Evolutionary conservation across 1,284 basidiomycete genomes (phyloP).

Genomic region (Vanrija humicola): DNA sequence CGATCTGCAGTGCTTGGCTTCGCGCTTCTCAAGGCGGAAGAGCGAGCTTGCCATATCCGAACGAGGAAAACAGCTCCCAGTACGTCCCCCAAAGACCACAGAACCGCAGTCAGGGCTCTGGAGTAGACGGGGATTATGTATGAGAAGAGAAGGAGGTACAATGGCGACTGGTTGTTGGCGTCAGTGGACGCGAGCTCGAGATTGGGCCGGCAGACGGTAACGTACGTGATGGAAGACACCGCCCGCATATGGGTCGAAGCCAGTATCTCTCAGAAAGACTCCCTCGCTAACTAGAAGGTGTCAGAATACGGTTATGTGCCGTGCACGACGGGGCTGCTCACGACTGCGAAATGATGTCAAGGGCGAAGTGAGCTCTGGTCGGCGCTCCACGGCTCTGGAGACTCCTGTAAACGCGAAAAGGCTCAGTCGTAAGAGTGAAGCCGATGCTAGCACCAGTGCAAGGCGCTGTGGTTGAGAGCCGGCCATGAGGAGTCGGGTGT

Average conservation of each 20-base stretch:
- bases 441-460: too few relatives aligned
- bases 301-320: not conserved
- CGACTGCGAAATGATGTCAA: slow-evolving; percentile 62
- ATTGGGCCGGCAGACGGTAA: slow-evolving; percentile 7
- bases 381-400: slow-evolving; percentile 39
- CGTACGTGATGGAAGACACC: slow-evolving; percentile 78
- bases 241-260: slow-evolving; percentile 77
- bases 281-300: slow-evolving; percentile 71
- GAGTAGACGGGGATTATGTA: slow-evolving; percentile 57
- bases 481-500: too few relatives aligned
- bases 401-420: slow-evolving; percentile 21
- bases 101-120: slow-evolving; percentile 52
- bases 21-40: too few relatives aligned
- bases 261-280: slow-evolving; percentile 67
- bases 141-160: slow-evolving; percentile 72
- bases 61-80: slow-evolving; percentile 61
- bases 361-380: slow-evolving; percentile 74
- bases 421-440: slow-evolving; percentile 28
- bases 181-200: not conserved
- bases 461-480: too few relatives aligned
- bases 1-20: not conserved
- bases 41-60: slow-evolving; percentile 10
- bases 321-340: slow-evolving; percentile 16
- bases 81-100: slow-evolving; percentile 70
- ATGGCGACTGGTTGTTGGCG: slow-evolving; percentile 60